phyloP scores from a whole-genome alignment of 352 stramenopile species.

The Peronospora belbahrii region DNA sequence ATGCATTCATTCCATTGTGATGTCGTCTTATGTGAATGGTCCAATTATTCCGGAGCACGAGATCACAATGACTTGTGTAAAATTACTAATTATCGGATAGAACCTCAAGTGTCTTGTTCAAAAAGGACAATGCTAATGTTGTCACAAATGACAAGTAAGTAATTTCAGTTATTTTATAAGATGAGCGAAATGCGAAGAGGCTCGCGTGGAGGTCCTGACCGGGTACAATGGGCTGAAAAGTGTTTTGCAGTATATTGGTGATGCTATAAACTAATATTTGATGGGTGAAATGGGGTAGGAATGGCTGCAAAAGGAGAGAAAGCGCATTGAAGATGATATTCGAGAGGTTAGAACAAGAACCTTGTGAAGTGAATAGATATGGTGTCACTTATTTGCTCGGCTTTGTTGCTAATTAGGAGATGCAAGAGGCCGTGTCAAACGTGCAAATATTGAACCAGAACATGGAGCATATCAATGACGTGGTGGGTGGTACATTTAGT shows the following conservation, averaged over 20 bases:
- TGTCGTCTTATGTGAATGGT: too few relatives aligned
- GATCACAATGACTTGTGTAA: too few relatives aligned
- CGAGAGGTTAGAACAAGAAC: constrained; percentile 45
- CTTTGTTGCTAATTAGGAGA: constrained; percentile 33
- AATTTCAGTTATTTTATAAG: too few relatives aligned
- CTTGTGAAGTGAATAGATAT: not conserved
- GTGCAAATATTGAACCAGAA: constrained; percentile 78
- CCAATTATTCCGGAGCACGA: too few relatives aligned
- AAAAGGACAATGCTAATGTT: too few relatives aligned
- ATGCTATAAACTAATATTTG: constrained; percentile 3
- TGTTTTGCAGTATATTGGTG: not conserved
- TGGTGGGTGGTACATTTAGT: constrained; percentile 29
- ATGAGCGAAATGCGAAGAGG: constrained; percentile 24
- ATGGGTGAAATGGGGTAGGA: constrained; percentile 22
- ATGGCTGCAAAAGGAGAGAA: constrained; percentile 60
- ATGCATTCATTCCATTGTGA: too few relatives aligned
- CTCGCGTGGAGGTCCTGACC: constrained; percentile 21
- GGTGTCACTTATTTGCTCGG: too few relatives aligned
- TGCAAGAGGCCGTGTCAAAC: constrained; percentile 77
- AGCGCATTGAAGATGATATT: constrained; percentile 63
- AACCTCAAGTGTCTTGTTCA: too few relatives aligned
- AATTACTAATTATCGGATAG: too few relatives aligned
- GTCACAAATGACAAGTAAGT: too few relatives aligned
- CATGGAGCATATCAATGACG: constrained; percentile 73
- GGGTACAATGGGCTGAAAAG: constrained; percentile 8